phyloP scores from a whole-genome alignment of 2,329 filamentous ascomycete species.

The Fonsecaea monophora region DNA sequence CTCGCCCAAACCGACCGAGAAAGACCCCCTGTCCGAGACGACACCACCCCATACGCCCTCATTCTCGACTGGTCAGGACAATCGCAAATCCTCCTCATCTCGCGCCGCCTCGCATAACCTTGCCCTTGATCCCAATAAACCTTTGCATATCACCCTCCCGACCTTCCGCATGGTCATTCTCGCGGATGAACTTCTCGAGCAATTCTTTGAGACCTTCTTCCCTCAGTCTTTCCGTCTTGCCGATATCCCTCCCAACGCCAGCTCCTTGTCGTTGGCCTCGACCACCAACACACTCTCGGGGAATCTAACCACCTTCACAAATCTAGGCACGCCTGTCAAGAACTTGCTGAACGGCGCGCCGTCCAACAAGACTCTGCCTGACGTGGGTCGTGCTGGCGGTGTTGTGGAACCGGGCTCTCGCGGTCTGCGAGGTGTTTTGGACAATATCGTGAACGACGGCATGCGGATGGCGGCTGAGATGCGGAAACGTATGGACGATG shows the following conservation, averaged over 20 bases:
- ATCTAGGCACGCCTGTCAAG: slow-evolving; percentile 63
- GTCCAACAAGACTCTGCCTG: slow-evolving; percentile 42
- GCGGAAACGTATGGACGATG: slow-evolving; percentile 90
- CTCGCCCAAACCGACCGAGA: slow-evolving; percentile 33
- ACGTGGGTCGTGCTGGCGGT: slow-evolving; percentile 58
- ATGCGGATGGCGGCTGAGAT: slow-evolving; percentile 96
- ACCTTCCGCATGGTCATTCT: slow-evolving; percentile 99
- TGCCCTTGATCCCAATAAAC: slow-evolving; percentile 89
- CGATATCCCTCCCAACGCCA: slow-evolving; percentile 60
- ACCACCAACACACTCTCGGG: slow-evolving; percentile 59
- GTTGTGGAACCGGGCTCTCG: slow-evolving; percentile 71
- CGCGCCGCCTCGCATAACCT: slow-evolving; percentile 75
- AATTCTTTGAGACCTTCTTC: slow-evolving; percentile 97
- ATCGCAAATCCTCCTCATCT: slow-evolving; percentile 21
- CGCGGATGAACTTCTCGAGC: slow-evolving; percentile 91
- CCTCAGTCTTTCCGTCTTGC: slow-evolving; percentile 89
- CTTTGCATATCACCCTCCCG: slow-evolving; percentile 91
- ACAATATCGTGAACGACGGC: slow-evolving; percentile 96
- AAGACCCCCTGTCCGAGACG: slow-evolving; percentile 36
- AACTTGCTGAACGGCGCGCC: slow-evolving; percentile 48
- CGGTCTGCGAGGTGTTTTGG: slow-evolving; percentile 87
- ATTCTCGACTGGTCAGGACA: slow-evolving; percentile 11
- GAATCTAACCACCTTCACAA: slow-evolving; percentile 85
- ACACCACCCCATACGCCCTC: slow-evolving; percentile 35
- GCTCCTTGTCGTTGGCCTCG: slow-evolving; percentile 46